A percentile compares a stretch with the other conserved stretches of the same genome.
phyloP scores from a whole-genome alignment of 768 basidiomycete genomes.

The Mrakia blollopis region DNA sequence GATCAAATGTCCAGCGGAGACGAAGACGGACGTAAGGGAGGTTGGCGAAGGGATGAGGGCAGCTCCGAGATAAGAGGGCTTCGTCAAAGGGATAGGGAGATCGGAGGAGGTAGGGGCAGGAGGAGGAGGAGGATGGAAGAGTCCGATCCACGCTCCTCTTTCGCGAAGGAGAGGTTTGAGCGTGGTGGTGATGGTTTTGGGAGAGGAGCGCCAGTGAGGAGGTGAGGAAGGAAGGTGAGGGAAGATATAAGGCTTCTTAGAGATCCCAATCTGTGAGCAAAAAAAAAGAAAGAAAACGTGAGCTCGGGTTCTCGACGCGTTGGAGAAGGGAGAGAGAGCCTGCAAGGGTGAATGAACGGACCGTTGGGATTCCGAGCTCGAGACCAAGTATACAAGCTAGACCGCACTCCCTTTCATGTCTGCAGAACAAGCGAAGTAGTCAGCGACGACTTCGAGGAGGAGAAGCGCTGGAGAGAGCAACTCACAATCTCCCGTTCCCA shows the following conservation, averaged over 20 bases:
- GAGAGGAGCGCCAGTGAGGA: background rate
- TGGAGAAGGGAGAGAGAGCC: too few relatives aligned
- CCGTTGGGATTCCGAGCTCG: conserved; percentile 1
- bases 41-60: background rate
- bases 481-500: conserved; percentile 17
- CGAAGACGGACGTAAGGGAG: background rate
- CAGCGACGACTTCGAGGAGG: background rate
- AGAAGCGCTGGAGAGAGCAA: background rate
- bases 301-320: background rate
- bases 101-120: background rate
- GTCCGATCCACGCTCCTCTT: background rate
- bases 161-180: background rate
- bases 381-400: background rate
- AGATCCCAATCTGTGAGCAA: background rate
- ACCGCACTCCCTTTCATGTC: conserved; percentile 9
- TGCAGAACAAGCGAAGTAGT: background rate
- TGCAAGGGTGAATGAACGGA: background rate
- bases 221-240: background rate
- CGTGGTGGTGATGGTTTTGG: background rate
- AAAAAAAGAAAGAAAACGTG: background rate
- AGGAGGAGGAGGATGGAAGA: background rate
- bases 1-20: background rate
- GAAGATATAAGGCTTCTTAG: conserved; percentile 10
- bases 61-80: background rate
- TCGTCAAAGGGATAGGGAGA: background rate